Evolutionary conservation across 768 basidiomycete species (phyloP).

Genomic region (Mycena rebaudengoi): DNA sequence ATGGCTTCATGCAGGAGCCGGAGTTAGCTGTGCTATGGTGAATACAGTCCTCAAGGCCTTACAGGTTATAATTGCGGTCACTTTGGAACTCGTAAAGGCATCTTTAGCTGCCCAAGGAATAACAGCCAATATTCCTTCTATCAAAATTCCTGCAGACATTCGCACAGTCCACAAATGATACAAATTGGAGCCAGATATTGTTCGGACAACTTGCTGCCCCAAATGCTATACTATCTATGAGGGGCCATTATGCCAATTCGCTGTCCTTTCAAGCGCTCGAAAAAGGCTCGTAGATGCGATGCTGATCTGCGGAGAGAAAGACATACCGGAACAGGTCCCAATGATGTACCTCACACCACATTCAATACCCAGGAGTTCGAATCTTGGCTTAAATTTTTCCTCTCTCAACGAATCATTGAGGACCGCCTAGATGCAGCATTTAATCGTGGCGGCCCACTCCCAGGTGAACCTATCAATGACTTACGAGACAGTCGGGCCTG

Average conservation of each 20-base stretch:
- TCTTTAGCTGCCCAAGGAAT: background rate
- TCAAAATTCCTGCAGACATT: constrained; percentile 12
- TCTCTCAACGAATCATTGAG: constrained; percentile 10
- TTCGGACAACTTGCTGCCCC: constrained; percentile 10
- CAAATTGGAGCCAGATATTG: constrained; percentile 7
- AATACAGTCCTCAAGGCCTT: constrained; percentile 14
- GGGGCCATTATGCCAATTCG: background rate
- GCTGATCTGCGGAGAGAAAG: constrained; percentile 4
- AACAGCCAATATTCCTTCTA: background rate
- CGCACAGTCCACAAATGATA: background rate
- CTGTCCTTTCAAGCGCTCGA: background rate
- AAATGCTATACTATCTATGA: constrained; percentile 11
- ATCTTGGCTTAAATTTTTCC: constrained; percentile 11
- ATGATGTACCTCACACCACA: background rate
- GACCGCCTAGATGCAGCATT: background rate
- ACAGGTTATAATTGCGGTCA: constrained; percentile 6
- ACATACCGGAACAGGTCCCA: background rate
- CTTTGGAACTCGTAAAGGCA: background rate
- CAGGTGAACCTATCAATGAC: constrained; percentile 6
- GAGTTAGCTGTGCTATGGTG: constrained; percentile 1
- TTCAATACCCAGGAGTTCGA: constrained; percentile 14
- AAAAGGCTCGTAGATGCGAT: background rate
- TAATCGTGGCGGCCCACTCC: background rate
- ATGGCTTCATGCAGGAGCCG: constrained; percentile 11
- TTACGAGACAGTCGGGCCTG: constrained; percentile 22